phyloP scores from a whole-genome alignment of 148 eudicot genomes.

The Diospyros kaki region DNA sequence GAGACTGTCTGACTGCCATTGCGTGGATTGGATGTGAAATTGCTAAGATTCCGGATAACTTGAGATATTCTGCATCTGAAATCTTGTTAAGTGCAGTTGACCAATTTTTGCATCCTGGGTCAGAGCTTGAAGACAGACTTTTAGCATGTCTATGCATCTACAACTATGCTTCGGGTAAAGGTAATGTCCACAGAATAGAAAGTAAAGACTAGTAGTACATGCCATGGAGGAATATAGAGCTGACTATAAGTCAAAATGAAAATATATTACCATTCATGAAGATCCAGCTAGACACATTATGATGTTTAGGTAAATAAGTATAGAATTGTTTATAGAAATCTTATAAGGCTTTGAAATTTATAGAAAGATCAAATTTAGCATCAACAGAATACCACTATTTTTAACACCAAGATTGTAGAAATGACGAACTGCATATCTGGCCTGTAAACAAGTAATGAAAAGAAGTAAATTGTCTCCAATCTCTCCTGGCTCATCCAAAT shows the following conservation, averaged over 20 bases:
- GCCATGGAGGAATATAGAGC: neutral
- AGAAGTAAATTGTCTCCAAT: neutral
- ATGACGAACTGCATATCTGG: neutral
- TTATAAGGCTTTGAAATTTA: neutral
- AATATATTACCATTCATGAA: neutral
- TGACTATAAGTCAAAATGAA: no score
- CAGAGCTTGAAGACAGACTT: slow-evolving; percentile 53
- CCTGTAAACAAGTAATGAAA: neutral
- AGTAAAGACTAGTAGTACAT: neutral
- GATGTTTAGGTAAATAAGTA: neutral
- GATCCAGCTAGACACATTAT: neutral
- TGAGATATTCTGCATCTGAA: slow-evolving; percentile 46
- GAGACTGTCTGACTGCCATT: slow-evolving; percentile 40
- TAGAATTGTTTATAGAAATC: no score
- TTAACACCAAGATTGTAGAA: neutral
- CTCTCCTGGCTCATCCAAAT: neutral
- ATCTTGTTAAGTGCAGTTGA: slow-evolving; percentile 37
- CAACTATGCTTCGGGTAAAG: slow-evolving; percentile 49
- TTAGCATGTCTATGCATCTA: slow-evolving; percentile 52
- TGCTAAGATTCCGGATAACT: slow-evolving; percentile 30
- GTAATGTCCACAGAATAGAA: slow-evolving; percentile 20
- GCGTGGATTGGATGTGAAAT: slow-evolving; percentile 54
- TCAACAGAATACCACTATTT: neutral
- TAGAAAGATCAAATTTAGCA: neutral
- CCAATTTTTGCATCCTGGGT: slow-evolving; percentile 50